Evolutionary conservation across 441 rosid genomes (phyloP).

Genomic region (Eruca vesicaria): DNA sequence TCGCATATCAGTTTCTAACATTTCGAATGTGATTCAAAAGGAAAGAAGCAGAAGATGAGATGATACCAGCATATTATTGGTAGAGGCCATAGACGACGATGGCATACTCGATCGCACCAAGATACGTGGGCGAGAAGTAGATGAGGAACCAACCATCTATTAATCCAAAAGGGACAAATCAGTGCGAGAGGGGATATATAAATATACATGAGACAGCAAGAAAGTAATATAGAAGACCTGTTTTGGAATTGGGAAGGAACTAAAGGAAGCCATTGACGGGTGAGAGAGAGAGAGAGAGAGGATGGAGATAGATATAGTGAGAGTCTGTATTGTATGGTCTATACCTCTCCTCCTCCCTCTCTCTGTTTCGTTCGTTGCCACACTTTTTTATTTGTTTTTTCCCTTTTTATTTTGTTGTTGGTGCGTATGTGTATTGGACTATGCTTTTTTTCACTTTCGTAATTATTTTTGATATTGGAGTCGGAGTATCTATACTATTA

Average conservation of each 20-base stretch:
- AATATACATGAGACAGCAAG: not conserved
- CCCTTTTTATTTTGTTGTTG: not conserved
- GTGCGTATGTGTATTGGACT: too few relatives aligned
- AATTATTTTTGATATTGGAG: too few relatives aligned
- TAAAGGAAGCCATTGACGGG: conserved; percentile 34
- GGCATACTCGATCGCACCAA: conserved; percentile 23
- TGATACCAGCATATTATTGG: conserved; percentile 25
- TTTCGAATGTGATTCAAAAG: not conserved
- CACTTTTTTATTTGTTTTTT: conserved; percentile 11
- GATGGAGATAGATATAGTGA: not conserved
- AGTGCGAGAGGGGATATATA: not conserved
- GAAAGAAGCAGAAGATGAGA: not conserved
- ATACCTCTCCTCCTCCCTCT: conserved; percentile 9
- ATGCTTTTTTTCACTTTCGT: too few relatives aligned
- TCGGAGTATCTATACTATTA: too few relatives aligned
- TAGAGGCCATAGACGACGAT: not conserved
- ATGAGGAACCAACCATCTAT: conserved; percentile 18
- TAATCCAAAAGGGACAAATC: not conserved
- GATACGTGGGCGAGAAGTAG: conserved; percentile 29
- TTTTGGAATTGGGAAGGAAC: conserved; percentile 31
- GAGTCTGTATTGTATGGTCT: conserved; percentile 22
- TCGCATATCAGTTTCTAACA: not conserved
- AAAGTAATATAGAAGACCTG: conserved; percentile 1
- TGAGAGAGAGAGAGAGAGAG: not conserved
- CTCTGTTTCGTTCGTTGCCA: conserved; percentile 1